Base-by-base conservation (phyloP, 345 rosid species). In the Eucalyptus marginata region DNA sequence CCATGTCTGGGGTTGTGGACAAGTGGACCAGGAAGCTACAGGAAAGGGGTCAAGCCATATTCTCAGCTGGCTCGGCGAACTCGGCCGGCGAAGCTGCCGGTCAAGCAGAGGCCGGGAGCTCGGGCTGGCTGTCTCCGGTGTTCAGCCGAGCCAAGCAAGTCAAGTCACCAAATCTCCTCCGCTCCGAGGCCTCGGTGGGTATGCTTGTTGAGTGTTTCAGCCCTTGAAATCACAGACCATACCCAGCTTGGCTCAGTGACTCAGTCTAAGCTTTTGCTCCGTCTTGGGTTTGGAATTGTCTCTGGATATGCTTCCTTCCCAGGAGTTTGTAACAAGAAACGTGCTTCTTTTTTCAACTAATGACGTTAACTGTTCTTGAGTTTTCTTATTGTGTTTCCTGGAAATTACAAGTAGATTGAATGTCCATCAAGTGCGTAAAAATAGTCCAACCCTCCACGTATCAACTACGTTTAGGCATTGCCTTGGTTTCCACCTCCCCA, bases 1-100 rank as follows among this genome's bases (percentile, higher is more conserved):
- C 49, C 6, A 94, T 94, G 95, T 91, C 95, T 86, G 96, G 87
- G 10, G 76, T 92, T 17, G 90, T 91, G 81, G 97, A 95, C 90
- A 93, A 88, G 58, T 93, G 95, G 95, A 91, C 90, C 16, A 88
- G 88, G 51, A 93, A 93, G 90, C 91, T 89, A 59, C 90, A 89
- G 16, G 94, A 93, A 88, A 93, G 91, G 86, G 87, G 92, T 83
- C 91, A 54, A 81, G 50, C 92, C 91, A 79, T 83, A 86, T 71
- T 87, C 87, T 76, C 93, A 8, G 79, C 51, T 50, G 88, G 89
- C 91, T 13, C 86, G 17, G 58, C 80, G 33, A 31, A 44, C 16
- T 90, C 86, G 20, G 10, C 84, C 89, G 18, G 88, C 51, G 86
- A 86, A 86, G 71, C 89, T 4, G 62, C 89, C 8, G 56, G 20